These are phyloP conservation scores for Bocquillonia castaneifolia DNA, from an alignment of 441 rosid genomes.

Conservation along the genomic window DNA sequence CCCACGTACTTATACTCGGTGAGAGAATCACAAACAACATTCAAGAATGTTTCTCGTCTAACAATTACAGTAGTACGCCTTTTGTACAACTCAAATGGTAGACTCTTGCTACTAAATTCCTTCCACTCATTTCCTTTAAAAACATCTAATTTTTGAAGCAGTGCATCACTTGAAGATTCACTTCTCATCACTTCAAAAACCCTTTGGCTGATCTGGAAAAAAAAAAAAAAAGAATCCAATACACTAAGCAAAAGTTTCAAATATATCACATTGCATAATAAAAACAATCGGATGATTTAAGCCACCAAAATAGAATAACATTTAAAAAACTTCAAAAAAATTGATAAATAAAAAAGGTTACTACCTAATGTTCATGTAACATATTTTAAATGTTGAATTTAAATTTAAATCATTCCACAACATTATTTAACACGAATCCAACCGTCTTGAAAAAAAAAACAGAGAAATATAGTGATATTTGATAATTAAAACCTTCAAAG, in stretches of 20 bases:
- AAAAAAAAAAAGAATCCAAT: constrained; percentile 16
- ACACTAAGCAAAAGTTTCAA: constrained; percentile 23
- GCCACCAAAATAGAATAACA: too few species aligned
- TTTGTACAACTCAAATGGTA: constrained; percentile 81
- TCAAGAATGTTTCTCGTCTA: constrained; percentile 61
- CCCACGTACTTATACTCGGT: constrained; percentile 92
- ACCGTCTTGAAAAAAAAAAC: too few species aligned
- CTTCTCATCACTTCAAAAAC: constrained; percentile 68
- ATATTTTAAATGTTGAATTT: too few species aligned
- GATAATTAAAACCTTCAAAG: too few species aligned
- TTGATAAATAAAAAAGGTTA: too few species aligned
- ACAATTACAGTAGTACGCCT: constrained; percentile 80
- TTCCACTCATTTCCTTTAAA: constrained; percentile 27
- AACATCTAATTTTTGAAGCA: constrained; percentile 34
- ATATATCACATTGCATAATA: too few species aligned
- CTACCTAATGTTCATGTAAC: too few species aligned
- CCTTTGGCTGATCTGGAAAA: constrained; percentile 74
- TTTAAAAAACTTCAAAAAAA: too few species aligned
- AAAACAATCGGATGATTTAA: too few species aligned
- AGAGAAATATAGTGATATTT: too few species aligned
- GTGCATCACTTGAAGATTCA: constrained; percentile 42
- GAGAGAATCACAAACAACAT: constrained; percentile 71
- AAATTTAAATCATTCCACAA: too few species aligned
- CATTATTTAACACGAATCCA: too few species aligned
- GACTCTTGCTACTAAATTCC: constrained; percentile 39